These are phyloP conservation scores for Rhizophagus sp. DNA, from an alignment of 192 early-diverging fungal species.

Conservation along the genomic window DNA sequence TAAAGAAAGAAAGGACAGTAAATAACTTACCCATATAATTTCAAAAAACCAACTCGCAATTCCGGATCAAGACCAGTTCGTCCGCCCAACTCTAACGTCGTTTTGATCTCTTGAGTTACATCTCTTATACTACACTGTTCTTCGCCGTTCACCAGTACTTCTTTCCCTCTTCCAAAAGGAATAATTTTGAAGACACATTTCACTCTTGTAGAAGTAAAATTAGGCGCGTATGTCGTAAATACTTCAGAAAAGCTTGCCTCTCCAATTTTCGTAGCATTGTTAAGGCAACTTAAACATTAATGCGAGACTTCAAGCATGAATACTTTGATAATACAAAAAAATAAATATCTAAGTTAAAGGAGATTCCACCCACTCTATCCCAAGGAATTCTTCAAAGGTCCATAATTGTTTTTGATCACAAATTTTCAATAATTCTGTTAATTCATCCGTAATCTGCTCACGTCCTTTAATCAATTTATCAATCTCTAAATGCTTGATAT, in stretches of 20 bases:
- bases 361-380: conserved; percentile 6
- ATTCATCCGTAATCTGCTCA: background rate
- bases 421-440: background rate
- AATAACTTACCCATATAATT: conserved; percentile 39
- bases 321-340: background rate
- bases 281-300: background rate
- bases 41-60: conserved; percentile 42
- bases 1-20: background rate
- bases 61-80: conserved; percentile 41
- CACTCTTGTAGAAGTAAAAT: conserved; percentile 29
- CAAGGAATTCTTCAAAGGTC: conserved; percentile 23
- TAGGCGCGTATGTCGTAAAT: conserved; percentile 48
- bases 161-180: conserved; percentile 65
- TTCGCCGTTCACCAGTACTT: conserved; percentile 40
- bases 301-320: background rate
- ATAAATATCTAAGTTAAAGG: background rate
- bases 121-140: conserved; percentile 54
- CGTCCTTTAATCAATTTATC: background rate
- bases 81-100: conserved; percentile 57
- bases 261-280: conserved; percentile 62
- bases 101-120: conserved; percentile 64
- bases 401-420: conserved; percentile 5
- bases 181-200: conserved; percentile 80
- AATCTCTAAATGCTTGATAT: background rate
- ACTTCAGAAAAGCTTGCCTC: conserved; percentile 90